Conservation (phyloP, 2,329 filamentous ascomycete species). For the Venturia effusa region DNA sequence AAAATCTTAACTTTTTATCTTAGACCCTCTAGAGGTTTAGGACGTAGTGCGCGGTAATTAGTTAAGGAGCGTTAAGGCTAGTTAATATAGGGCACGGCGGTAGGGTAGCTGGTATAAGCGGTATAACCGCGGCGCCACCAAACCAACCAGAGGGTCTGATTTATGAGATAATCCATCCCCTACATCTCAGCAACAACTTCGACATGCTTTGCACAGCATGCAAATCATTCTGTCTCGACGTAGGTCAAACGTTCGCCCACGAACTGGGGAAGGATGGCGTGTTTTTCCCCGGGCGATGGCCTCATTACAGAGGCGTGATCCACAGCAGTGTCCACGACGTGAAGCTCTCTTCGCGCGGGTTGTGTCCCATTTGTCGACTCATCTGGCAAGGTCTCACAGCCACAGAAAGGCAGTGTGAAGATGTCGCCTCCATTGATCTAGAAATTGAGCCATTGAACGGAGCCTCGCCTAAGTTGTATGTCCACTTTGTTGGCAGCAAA, state of each 20-base stretch:
- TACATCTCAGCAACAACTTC: no score
- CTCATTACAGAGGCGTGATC: background rate
- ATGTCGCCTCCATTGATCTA: background rate
- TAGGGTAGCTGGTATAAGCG: no score
- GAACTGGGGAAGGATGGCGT: background rate
- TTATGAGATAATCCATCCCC: no score
- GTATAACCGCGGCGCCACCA: no score
- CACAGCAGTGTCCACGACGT: background rate
- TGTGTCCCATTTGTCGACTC: background rate
- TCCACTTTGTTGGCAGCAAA: background rate
- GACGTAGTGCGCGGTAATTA: no score
- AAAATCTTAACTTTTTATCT: no score
- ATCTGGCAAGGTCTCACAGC: background rate
- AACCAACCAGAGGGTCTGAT: no score
- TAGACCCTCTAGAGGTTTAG: no score
- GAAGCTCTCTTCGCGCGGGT: background rate
- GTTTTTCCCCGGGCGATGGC: background rate
- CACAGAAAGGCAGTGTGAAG: background rate
- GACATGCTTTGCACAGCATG: background rate
- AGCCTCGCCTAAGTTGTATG: background rate
- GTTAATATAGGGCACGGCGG: no score
- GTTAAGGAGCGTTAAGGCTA: no score
- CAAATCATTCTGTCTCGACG: background rate
- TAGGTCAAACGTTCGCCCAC: background rate
- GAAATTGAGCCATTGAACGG: background rate